These are phyloP conservation scores for Periconia macrospinosa DNA, from an alignment of 2,329 filamentous ascomycete genomes.

Conservation along the genomic window DNA sequence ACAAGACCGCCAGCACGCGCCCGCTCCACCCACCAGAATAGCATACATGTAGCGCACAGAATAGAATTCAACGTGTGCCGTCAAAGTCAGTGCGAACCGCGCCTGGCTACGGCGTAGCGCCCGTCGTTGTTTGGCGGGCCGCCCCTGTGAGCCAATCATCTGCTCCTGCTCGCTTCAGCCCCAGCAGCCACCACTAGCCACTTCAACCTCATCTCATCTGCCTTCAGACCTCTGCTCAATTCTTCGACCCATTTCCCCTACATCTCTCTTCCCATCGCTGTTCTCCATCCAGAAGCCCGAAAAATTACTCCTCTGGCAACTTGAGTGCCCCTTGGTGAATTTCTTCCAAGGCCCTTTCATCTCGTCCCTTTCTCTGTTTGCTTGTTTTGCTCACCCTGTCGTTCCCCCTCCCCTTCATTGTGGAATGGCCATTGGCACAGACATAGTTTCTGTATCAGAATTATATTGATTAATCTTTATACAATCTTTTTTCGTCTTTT, in stretches of 20 bases:
- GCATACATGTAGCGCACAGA: not conserved
- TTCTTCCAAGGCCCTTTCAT: too few relatives aligned
- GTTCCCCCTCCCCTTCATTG: too few relatives aligned
- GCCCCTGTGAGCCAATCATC: conserved; percentile 29
- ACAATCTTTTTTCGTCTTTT: not conserved
- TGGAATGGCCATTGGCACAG: too few relatives aligned
- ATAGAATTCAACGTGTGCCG: not conserved
- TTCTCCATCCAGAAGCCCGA: too few relatives aligned
- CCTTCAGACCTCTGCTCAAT: not conserved
- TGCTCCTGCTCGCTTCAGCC: not conserved
- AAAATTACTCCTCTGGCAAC: too few relatives aligned
- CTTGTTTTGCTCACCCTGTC: too few relatives aligned
- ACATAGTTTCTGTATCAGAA: too few relatives aligned
- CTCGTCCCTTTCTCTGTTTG: too few relatives aligned
- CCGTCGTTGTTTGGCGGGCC: conserved; percentile 11
- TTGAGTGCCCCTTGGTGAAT: too few relatives aligned
- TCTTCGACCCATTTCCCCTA: not conserved
- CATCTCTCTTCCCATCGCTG: too few relatives aligned
- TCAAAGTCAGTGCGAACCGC: not conserved
- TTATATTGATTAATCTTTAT: too few relatives aligned
- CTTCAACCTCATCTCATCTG: conserved; percentile 1
- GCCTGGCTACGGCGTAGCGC: conserved; percentile 37
- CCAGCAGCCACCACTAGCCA: not conserved
- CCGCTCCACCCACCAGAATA: not conserved
- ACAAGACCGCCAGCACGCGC: not conserved